A percentile compares a stretch with the other conserved stretches of the same genome.
Evolutionary conservation across 495 filamentous ascomycete species (phyloP).

Genomic region (Cercophora samala): DNA sequence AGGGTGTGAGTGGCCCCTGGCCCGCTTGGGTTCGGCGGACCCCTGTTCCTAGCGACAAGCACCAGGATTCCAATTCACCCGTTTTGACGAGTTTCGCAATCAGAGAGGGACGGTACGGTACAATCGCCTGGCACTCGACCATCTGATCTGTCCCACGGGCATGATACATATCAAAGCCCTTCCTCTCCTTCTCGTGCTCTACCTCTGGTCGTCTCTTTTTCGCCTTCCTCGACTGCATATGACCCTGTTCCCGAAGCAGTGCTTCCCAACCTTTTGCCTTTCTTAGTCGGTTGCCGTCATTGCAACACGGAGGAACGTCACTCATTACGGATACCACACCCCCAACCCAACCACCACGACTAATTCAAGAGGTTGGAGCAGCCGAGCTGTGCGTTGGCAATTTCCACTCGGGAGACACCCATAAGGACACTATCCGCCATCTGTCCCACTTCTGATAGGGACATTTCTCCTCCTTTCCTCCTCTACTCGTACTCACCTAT

Average conservation of each 20-base stretch:
- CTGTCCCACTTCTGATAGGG: not conserved
- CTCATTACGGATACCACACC: constrained; percentile 8
- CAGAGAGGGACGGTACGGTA: constrained; percentile 1
- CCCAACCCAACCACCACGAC: constrained; percentile 20
- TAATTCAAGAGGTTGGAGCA: constrained; percentile 22
- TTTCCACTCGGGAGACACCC: not conserved
- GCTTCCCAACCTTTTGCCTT: constrained; percentile 2
- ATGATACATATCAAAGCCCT: constrained; percentile 21
- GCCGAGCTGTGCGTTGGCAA: constrained; percentile 17
- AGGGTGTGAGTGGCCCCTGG: constrained; percentile 21
- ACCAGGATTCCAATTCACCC: constrained; percentile 32
- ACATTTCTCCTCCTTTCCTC: constrained; percentile 3
- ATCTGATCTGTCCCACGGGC: not conserved
- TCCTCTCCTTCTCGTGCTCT: constrained; percentile 6
- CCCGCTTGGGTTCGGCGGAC: constrained; percentile 12
- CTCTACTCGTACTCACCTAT: not conserved
- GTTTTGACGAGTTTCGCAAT: constrained; percentile 34
- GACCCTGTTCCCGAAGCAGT: constrained; percentile 3
- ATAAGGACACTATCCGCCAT: constrained; percentile 16
- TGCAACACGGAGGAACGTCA: constrained; percentile 16
- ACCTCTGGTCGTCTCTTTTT: constrained; percentile 12
- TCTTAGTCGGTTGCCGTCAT: not conserved
- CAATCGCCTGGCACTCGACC: not conserved
- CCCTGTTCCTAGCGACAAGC: constrained; percentile 22
- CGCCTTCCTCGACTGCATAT: constrained; percentile 15